Conservation (phyloP, 371 early-diverging fungal species). For the Mucor lusitanicus region DNA sequence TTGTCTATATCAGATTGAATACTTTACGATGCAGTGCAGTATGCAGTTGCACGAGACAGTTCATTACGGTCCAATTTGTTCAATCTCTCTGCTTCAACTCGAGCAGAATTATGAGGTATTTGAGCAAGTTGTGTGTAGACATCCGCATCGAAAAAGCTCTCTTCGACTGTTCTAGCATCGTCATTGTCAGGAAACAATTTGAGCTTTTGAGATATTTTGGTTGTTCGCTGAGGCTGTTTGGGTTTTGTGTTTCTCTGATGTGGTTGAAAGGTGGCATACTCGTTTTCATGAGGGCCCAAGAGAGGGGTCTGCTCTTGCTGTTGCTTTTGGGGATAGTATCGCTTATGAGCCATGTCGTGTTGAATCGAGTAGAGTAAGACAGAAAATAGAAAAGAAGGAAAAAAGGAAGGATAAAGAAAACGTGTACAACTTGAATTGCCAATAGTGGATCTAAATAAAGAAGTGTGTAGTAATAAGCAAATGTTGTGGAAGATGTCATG, state of each 20-base stretch:
- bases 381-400: background rate
- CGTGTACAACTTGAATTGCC: background rate
- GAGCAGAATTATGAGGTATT: conserved; percentile 45
- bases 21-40: conserved; percentile 78
- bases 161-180: conserved; percentile 37
- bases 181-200: conserved; percentile 85
- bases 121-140: conserved; percentile 50
- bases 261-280: background rate
- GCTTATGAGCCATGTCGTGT: background rate
- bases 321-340: background rate
- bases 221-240: conserved; percentile 70
- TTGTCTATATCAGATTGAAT: too few relatives aligned
- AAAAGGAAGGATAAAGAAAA: background rate
- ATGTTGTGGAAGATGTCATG: background rate
- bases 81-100: conserved; percentile 43
- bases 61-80: conserved; percentile 44
- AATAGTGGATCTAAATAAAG: background rate
- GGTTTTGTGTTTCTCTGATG: background rate
- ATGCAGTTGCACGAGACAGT: conserved; percentile 79
- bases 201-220: conserved; percentile 87
- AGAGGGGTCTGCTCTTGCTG: background rate
- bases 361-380: background rate
- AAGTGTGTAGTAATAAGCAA: background rate
- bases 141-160: conserved; percentile 24
- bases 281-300: background rate